These are phyloP conservation scores for Cyberlindnera nakhonratchasimensis DNA, from an alignment of 805 yeast species.

Conservation along the genomic window DNA sequence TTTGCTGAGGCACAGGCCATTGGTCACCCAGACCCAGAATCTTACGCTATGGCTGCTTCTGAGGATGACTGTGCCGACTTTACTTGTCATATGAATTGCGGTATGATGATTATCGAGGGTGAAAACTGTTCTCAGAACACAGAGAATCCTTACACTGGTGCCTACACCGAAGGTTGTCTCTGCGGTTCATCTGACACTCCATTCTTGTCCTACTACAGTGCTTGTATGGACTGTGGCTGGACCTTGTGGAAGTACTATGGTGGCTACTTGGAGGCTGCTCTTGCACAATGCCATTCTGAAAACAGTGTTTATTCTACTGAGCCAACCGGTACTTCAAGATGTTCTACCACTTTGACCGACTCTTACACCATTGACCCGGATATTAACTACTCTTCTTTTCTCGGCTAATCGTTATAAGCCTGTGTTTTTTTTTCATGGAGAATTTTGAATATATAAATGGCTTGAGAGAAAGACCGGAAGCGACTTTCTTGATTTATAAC, in stretches of 20 bases:
- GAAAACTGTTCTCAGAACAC: slow-evolving; percentile 22
- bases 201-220: slow-evolving; percentile 21
- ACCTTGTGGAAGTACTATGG: slow-evolving; percentile 34
- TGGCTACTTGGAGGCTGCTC: slow-evolving; percentile 27
- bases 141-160: slow-evolving; percentile 9
- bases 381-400: slow-evolving; percentile 5
- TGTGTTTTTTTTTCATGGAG: not conserved
- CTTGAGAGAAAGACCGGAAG: no score
- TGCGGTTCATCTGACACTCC: slow-evolving; percentile 20
- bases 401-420: not conserved
- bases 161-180: slow-evolving; percentile 18
- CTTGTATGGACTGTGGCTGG: slow-evolving; percentile 37
- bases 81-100: slow-evolving; percentile 32
- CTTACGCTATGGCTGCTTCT: slow-evolving; percentile 27
- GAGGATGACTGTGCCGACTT: slow-evolving; percentile 28
- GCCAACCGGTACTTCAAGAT: slow-evolving; percentile 33
- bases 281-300: slow-evolving; percentile 25
- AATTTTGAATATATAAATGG: no score
- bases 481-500: no score
- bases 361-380: slow-evolving; percentile 10
- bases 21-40: slow-evolving; percentile 25
- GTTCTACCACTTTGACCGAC: slow-evolving; percentile 23
- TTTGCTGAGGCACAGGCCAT: slow-evolving; percentile 16
- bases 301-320: slow-evolving; percentile 14
- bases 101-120: slow-evolving; percentile 31